Evolutionary conservation across 768 basidiomycete genomes (phyloP), one percentile per base, ranked within the genome.

Genomic region (Lentinus tigrinus): DNA sequence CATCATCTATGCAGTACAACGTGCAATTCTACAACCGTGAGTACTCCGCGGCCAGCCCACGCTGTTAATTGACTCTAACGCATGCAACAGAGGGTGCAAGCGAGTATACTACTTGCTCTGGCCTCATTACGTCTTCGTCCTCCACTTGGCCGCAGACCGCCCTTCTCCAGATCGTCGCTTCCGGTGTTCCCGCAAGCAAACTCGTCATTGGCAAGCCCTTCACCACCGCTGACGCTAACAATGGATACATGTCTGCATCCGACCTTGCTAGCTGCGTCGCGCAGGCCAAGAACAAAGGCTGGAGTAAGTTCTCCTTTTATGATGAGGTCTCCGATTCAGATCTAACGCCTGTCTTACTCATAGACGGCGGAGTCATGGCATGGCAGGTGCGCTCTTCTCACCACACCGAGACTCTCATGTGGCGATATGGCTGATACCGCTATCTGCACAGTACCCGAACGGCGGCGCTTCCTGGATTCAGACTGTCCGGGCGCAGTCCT

Each of bases 21-120:
- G 65, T 78, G 39, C 77, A 77, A 61, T 74, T 72, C 63, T 74
- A 73, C 63, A 74, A 73, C 60, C 73, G 72, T 72, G 49, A 54
- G 72, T 64, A 4, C 43, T 17, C 34, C 19, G 24, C 38, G 3
- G 16, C 9, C 19, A 37, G 9, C 17, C 38, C 17, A 43, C 38
- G 28, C 36, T 40, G 11, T 11, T 56, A 21, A 37, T 49, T 3
- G 23, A 17, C 2, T 38, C 55, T 24, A 7, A n/a, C 2, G 17
- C 17, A 8, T 31, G 8, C 28, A 36, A 23, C 68, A 87, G 86
- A 88, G 78, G 87, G 85, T 40, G 63, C 73, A 19, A 72, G 71
- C 14, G 87, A 87, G 65, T 89, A 88, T 67, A 84, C 83, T 6
- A 85, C 84, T 27, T 89, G 87, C 67, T 49, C 67, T 21, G 79